Base-by-base conservation (phyloP, 345 rosid genomes). In the Mercurialis annua region DNA sequence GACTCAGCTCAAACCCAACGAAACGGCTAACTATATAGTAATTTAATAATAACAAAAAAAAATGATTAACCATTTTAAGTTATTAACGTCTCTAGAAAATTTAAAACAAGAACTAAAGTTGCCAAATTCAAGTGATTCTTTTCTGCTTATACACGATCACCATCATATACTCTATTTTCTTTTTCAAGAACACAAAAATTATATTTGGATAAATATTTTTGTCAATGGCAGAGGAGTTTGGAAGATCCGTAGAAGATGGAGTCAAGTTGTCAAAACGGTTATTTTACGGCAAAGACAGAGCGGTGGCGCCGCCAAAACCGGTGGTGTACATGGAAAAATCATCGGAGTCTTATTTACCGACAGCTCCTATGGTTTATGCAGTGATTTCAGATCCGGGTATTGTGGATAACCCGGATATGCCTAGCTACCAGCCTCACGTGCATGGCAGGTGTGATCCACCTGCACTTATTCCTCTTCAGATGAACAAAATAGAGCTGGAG, bases 401-500 rank as follows among this genome's bases (percentile, higher is more conserved):
- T 10, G 98, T 90, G 14, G 98, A 93, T 62, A 90, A 93, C 70
- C 98, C 98, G 7, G 97, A 90, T 62, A 76, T 93, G 24, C 92
- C 98, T 15, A 90, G 97, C 78, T 93, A 93, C 76, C 98, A 93
- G 86, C 98, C 98, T 16, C 85, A 93, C 79, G 97, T 93, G 66
- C 81, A 93, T 78, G 97, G 98, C 31, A 76, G 89, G 73, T 90
- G 92, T 70, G 91, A 90, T 59, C 96, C 97, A 4, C 97, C 97
- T 1, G 96, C 97, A 47, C 73, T 93, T 55, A 85, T 93, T 67
- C 98, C 98, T 7, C 81, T 93, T 8, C 92, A 85, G 78, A 90
- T 90, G 98, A 89, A 82, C 73, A 79, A 79, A 14, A 65, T 93
- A 50, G 87, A 82, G 68, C 78, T 93, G 26, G 73, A 80, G 52